Evolutionary conservation across 805 yeast species (phyloP), one percentile per base, ranked within the genome.

Genomic region (Candida boidinii): DNA sequence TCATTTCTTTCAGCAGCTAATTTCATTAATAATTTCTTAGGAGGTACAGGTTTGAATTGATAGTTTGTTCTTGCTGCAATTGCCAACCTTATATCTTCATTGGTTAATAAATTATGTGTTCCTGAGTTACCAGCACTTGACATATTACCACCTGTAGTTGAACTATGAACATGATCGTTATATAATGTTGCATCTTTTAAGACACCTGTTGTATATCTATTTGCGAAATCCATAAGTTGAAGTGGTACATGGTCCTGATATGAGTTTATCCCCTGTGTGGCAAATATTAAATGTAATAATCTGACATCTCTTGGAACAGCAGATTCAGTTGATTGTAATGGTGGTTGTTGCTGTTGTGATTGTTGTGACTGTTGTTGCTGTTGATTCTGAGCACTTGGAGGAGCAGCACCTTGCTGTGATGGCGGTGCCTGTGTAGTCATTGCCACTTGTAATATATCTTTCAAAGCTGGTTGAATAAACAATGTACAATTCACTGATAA

Each of bases 221-320:
- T 80, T 11, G 98, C 97, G 63, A 92, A 92, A 54, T 92, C 98
- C 95, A 94, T 86, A 37, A 92, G 66, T 54, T 92, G 97, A 17
- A 94, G 57, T 1, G 97, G 96, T 3, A 92, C 97, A 37, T 87
- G 94, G 51, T 92, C 97, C 54, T 92, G 95, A 58, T 90, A 92
- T 38, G 81, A 75, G 36, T 81, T 84, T 18, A 92, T 83, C 2
- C 94, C 88, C 60, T 90, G 94, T 0, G 96, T 82, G 12, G 97
- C 97, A 48, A 92, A 73, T 22, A 92, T 80, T 53, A 92, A 64
- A 53, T 90, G 96, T 29, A 92, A 62, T 39, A 94, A 69, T 38
- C 96, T 70, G 27, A 90, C 96, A 54, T 92, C 98, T 38, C 97
- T 64, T 2, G 98, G 98, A 9, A 71, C 68, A 12, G 66, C 62